These are phyloP conservation scores for Wickerhamia fluorescens DNA, from an alignment of 805 yeast species.

Conservation along the genomic window DNA sequence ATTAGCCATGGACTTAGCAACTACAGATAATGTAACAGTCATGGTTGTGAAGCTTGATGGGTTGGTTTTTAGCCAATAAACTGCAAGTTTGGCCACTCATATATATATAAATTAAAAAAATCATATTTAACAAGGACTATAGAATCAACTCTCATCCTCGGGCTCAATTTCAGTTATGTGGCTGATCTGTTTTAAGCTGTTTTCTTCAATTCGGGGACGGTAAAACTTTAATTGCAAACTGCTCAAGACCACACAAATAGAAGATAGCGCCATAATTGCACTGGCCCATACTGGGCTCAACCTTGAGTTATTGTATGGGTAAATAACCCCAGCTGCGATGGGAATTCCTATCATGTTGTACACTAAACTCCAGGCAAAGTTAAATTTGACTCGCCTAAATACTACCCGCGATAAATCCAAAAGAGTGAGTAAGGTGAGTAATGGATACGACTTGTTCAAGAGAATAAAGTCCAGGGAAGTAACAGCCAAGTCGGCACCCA, in stretches of 20 bases:
- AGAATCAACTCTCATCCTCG: no score
- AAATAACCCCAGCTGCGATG: conserved; percentile 61
- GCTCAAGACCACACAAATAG: conserved; percentile 51
- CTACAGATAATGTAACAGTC: conserved; percentile 89
- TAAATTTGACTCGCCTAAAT: conserved; percentile 47
- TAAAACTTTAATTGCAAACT: conserved; percentile 46
- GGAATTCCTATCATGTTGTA: conserved; percentile 55
- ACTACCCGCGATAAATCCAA: conserved; percentile 45
- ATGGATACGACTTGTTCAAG: conserved; percentile 45
- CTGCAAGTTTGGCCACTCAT: no score
- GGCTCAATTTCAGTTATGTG: no score
- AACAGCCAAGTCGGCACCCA: conserved; percentile 71
- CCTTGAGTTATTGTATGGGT: conserved; percentile 47
- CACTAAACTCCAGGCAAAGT: conserved; percentile 53
- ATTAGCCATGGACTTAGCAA: conserved; percentile 67
- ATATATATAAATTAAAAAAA: no score
- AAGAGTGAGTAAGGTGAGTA: conserved; percentile 47
- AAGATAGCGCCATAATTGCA: conserved; percentile 58
- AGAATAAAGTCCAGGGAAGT: conserved; percentile 70
- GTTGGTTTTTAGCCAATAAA: conserved; percentile 25
- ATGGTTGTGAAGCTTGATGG: conserved; percentile 69
- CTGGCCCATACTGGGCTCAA: conserved; percentile 61
- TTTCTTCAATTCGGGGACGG: no score
- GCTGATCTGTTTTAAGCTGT: no score
- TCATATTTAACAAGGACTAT: no score